Evolutionary conservation across 2,329 filamentous ascomycete genomes (phyloP).

Genomic region (Colletotrichum lentis): DNA sequence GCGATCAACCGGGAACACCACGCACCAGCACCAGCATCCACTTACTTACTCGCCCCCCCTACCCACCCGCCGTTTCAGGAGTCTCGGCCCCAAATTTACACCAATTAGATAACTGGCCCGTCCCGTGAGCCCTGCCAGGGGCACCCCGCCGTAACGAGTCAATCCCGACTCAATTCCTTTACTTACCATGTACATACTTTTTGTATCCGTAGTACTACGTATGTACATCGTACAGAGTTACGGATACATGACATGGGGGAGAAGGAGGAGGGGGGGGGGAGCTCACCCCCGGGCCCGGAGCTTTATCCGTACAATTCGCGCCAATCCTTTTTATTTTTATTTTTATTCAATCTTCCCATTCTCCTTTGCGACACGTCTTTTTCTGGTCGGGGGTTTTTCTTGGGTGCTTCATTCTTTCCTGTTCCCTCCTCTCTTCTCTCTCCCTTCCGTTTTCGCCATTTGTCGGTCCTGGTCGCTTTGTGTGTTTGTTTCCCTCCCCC

Average conservation of each 20-base stretch:
- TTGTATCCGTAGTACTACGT: too few relatives aligned
- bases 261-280: background rate
- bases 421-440: background rate
- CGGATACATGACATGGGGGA: too few relatives aligned
- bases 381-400: background rate
- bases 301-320: background rate
- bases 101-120: conserved; percentile 1
- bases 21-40: too few relatives aligned
- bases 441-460: background rate
- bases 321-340: background rate
- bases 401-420: background rate
- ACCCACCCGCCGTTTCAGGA: conserved; percentile 17
- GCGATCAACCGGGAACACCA: conserved; percentile 20
- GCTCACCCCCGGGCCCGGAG: conserved; percentile 6
- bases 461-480: background rate
- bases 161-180: conserved; percentile 10
- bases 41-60: background rate
- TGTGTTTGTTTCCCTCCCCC: too few relatives aligned
- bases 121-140: background rate
- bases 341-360: background rate
- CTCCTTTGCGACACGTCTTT: too few relatives aligned
- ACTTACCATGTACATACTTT: too few relatives aligned
- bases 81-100: background rate
- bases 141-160: conserved; percentile 28
- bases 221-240: too few relatives aligned